Conservation (phyloP, 331 rosid species). For the Malus hybrid region DNA sequence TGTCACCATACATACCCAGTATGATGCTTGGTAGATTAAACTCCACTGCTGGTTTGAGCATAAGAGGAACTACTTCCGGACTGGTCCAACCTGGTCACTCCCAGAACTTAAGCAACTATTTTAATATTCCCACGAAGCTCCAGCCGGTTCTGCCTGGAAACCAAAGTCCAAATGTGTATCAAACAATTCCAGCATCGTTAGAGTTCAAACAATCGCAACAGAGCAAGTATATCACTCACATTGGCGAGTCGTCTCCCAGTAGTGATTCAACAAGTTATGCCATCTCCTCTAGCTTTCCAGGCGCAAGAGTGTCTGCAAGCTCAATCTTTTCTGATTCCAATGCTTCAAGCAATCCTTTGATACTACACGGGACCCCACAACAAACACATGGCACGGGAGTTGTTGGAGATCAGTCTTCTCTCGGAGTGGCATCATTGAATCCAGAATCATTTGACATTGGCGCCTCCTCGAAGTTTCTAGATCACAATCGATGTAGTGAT, state of each 20-base stretch:
- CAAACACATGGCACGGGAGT: constrained; percentile 35
- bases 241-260: constrained; percentile 33
- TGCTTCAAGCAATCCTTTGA: constrained; percentile 30
- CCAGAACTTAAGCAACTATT: constrained; percentile 39
- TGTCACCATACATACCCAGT: constrained; percentile 44
- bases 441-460: constrained; percentile 30
- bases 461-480: constrained; percentile 41
- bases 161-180: constrained; percentile 43
- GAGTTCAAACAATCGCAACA: constrained; percentile 52
- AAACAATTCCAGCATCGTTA: constrained; percentile 38
- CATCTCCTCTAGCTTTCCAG: constrained; percentile 35
- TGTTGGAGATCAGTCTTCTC: constrained; percentile 43
- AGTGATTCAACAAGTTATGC: constrained; percentile 39
- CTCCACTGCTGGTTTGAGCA: constrained; percentile 50
- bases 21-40: constrained; percentile 56
- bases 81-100: constrained; percentile 41
- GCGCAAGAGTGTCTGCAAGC: constrained; percentile 23
- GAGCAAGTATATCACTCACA: constrained; percentile 26
- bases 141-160: constrained; percentile 37
- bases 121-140: constrained; percentile 33
- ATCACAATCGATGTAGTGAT: constrained; percentile 39
- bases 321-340: constrained; percentile 28
- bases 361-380: constrained; percentile 43
- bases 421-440: constrained; percentile 25
- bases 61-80: constrained; percentile 43